phyloP scores from a whole-genome alignment of 2,329 filamentous ascomycete genomes.

The Dryadomyces quercivorus region DNA sequence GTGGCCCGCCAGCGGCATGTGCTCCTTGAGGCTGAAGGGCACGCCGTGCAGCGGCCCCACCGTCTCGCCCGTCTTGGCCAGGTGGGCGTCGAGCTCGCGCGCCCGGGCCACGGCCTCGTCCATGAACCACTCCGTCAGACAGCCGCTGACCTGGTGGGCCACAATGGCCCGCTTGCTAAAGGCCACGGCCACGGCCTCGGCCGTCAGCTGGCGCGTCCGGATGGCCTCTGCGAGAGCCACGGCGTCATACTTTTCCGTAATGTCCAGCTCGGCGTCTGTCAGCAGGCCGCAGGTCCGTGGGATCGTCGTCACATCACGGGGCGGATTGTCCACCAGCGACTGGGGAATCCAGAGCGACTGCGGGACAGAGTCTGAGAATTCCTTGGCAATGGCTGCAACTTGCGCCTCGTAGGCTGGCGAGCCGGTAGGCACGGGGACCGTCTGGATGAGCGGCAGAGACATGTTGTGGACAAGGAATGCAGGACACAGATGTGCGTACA shows the following conservation, averaged over 20 bases:
- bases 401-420: constrained; percentile 13
- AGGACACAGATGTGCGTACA: no score
- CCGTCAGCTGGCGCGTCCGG: constrained; percentile 20
- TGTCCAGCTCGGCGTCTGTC: constrained; percentile 28
- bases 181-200: constrained; percentile 26
- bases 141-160: constrained; percentile 29
- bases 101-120: constrained; percentile 19
- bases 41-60: constrained; percentile 28
- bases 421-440: constrained; percentile 13
- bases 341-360: constrained; percentile 17
- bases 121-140: constrained; percentile 30
- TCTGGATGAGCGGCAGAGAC: constrained; percentile 11
- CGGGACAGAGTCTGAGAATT: constrained; percentile 22
- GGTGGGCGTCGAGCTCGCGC: constrained; percentile 19
- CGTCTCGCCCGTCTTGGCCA: constrained; percentile 16
- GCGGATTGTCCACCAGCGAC: constrained; percentile 16
- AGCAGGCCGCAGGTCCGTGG: constrained; percentile 30
- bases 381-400: constrained; percentile 14
- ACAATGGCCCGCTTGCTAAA: constrained; percentile 34
- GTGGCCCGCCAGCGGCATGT: constrained; percentile 26
- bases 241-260: constrained; percentile 35
- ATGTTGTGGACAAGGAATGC: neutral
- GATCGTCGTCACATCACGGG: constrained; percentile 20
- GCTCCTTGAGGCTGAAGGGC: constrained; percentile 23
- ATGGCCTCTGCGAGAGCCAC: constrained; percentile 27